A percentile compares a stretch with the other conserved stretches of the same genome.
Evolutionary conservation across 164 flowering plant species (phyloP).

Genomic region (Macadamia tetraphylla): DNA sequence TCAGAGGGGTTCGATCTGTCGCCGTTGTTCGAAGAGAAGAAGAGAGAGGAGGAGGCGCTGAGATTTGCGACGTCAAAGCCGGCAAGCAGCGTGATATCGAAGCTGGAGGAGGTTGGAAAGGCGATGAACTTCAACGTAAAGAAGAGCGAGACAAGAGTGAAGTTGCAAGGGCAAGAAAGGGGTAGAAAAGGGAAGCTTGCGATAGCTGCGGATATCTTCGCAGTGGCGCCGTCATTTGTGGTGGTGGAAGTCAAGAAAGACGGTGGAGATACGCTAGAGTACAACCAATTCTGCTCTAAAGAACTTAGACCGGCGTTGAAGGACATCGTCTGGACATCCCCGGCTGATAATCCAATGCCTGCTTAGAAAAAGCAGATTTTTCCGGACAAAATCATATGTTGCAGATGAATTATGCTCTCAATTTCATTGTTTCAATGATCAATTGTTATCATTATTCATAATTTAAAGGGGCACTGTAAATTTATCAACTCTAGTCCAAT

Average conservation of each 20-base stretch:
- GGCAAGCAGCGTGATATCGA: conserved; percentile 45
- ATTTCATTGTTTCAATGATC: no score
- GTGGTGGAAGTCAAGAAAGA: conserved; percentile 72
- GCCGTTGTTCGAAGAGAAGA: conserved; percentile 44
- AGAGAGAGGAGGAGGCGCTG: conserved; percentile 36
- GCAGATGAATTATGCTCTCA: no score
- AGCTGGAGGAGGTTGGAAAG: conserved; percentile 41
- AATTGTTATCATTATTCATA: no score
- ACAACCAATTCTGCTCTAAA: conserved; percentile 56
- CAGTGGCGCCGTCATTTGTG: conserved; percentile 49
- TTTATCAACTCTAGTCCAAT: not conserved
- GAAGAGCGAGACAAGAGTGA: conserved; percentile 37
- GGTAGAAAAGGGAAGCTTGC: conserved; percentile 62
- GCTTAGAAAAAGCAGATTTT: conserved; percentile 15
- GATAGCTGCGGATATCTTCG: conserved; percentile 52
- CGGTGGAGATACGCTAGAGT: conserved; percentile 64
- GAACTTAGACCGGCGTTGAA: conserved; percentile 66
- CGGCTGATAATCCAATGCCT: conserved; percentile 23
- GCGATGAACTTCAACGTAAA: conserved; percentile 33
- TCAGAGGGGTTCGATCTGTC: conserved; percentile 56
- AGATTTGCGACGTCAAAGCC: conserved; percentile 42
- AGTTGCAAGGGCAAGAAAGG: conserved; percentile 39
- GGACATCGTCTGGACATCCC: conserved; percentile 63
- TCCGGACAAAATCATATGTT: no score
- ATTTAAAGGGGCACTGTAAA: not conserved